Conservation (phyloP, 1,284 basidiomycete genomes). For the Mycena sp. region DNA sequence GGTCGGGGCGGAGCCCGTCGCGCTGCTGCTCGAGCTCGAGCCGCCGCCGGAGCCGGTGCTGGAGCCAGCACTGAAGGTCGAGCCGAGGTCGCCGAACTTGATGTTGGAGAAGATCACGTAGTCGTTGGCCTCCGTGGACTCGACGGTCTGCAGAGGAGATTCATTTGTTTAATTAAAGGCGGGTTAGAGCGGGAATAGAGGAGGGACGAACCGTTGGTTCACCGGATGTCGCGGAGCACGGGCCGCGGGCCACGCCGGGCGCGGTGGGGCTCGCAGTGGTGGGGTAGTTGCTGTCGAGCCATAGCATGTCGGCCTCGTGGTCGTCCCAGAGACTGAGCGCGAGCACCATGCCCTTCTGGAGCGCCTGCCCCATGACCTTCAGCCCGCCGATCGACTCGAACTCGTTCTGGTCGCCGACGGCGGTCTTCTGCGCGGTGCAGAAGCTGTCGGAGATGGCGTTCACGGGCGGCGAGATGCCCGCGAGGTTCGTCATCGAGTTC, state of each 20-base stretch:
- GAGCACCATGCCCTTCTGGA: constrained; percentile 53
- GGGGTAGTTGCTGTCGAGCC: constrained; percentile 55
- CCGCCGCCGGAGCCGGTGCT: neutral
- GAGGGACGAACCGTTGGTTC: constrained; percentile 39
- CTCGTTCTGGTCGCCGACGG: constrained; percentile 53
- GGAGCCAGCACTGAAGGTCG: neutral
- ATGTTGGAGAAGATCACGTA: constrained; percentile 65
- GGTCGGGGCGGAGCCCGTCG: neutral
- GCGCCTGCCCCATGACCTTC: constrained; percentile 44
- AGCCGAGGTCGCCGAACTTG: constrained; percentile 60
- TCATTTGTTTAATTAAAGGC: constrained; percentile 4
- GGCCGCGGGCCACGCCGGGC: constrained; percentile 57
- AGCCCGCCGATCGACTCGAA: constrained; percentile 57
- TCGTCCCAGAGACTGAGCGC: constrained; percentile 65
- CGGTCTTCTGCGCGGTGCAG: constrained; percentile 53
- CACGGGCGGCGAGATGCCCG: constrained; percentile 41
- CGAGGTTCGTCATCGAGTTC: constrained; percentile 56
- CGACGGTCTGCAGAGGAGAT: constrained; percentile 41
- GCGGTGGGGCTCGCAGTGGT: constrained; percentile 37
- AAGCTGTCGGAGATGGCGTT: constrained; percentile 52
- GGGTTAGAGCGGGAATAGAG: too few species aligned
- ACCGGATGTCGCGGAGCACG: constrained; percentile 59
- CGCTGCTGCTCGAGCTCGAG: neutral
- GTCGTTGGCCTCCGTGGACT: constrained; percentile 48
- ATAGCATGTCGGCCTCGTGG: constrained; percentile 51